Base-by-base conservation (phyloP, 2,329 filamentous ascomycete genomes). In the Fusarium lyarnte region DNA sequence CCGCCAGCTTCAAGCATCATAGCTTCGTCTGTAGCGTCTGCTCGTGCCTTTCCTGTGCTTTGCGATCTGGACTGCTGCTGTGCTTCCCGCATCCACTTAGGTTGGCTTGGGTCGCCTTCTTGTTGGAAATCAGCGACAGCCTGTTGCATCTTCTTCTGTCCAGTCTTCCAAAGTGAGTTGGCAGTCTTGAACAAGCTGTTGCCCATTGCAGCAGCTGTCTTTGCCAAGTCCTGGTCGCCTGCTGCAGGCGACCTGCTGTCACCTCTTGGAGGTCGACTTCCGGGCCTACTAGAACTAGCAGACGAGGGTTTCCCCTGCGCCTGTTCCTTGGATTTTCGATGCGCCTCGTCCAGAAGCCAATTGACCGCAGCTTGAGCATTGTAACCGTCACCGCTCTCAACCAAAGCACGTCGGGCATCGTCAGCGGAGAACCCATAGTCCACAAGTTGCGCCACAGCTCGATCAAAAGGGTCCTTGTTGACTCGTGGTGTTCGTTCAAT, bases 381-480 rank as follows among this genome's bases (percentile, higher is more conserved):
- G 3, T 91, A 83, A 5, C 94, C 93, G 6, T 91, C 91, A 8
- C 94, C 92, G 36, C 93, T 97, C 77, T 94, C 92, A 16, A 90
- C 90, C 43, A 99, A 83, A 9, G 94, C 96, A 70, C 92, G 87
- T 59, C 89, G 88, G n/a, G 96, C 92, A 77, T 94, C 94, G 65
- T 97, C 93, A 0, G 91, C 88, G 0, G 94, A 90, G 76, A 99
- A 99, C 1, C 96, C 96, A 89, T 98, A 98, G 74, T 98, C 95
- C 6, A 98, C 90, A 31, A 99, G 84, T 79, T 98, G 94, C 14
- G 93, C 94, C 31, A 98, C 89, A 14, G 94, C 93, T 74, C 89
- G 90, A 78, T 97, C 94, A 64, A 92, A 91, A 2, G 82, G 72
- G 66, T 85, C 81, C 73, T 81, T 77, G 41, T 75, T 78, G 23